Evolutionary conservation across 2,329 filamentous ascomycete species (phyloP).

Genomic region (Fusarium newnesense): DNA sequence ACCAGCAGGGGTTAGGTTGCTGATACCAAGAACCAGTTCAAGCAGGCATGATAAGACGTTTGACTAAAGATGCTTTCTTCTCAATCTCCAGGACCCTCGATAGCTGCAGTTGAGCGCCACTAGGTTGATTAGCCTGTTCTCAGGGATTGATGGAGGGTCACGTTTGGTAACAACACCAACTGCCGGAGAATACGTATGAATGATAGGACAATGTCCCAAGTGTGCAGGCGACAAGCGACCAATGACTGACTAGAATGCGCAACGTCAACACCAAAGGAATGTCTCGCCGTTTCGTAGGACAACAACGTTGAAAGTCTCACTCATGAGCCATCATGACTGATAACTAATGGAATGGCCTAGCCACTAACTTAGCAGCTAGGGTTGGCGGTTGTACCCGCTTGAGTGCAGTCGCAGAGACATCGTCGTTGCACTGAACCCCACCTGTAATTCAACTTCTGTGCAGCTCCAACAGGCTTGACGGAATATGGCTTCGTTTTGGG

Average conservation of each 20-base stretch:
- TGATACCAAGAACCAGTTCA: conserved; percentile 30
- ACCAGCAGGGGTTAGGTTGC: conserved; percentile 24
- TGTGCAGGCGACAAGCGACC: not conserved
- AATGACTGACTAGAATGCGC: not conserved
- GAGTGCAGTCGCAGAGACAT: conserved; percentile 12
- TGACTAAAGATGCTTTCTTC: conserved; percentile 21
- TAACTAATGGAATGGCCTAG: not conserved
- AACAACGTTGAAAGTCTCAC: conserved; percentile 5
- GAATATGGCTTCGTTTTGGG: conserved; percentile 26
- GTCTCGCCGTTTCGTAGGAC: conserved; percentile 8
- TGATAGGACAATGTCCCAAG: not conserved
- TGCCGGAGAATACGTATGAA: conserved; percentile 6
- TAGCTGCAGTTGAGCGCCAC: conserved; percentile 15
- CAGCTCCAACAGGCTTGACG: conserved; percentile 17
- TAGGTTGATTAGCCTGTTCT: conserved; percentile 21
- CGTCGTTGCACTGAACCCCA: conserved; percentile 31
- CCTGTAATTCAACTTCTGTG: conserved; percentile 23
- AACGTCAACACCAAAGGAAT: not conserved
- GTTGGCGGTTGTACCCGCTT: conserved; percentile 27
- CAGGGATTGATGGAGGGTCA: conserved; percentile 8
- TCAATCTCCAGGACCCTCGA: conserved; percentile 17
- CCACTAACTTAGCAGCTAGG: not conserved
- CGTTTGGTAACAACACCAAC: not conserved
- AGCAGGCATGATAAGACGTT: conserved; percentile 29
- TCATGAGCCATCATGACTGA: conserved; percentile 5